These are phyloP conservation scores for Aspergillus hortae DNA, from an alignment of 2,329 filamentous ascomycete genomes.

Conservation along the genomic window DNA sequence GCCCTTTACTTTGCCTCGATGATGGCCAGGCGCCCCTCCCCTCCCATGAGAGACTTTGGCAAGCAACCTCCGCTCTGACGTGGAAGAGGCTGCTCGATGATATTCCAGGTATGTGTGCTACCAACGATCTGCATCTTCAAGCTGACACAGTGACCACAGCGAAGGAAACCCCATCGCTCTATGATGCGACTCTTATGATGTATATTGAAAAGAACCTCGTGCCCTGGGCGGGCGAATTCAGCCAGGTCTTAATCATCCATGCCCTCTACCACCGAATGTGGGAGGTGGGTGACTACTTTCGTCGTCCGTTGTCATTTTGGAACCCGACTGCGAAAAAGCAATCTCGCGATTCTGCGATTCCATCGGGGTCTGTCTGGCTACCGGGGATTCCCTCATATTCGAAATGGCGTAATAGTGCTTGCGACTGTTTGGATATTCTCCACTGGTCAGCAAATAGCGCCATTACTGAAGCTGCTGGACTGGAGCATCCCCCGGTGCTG, in stretches of 20 bases:
- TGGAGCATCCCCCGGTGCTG: conserved; percentile 54
- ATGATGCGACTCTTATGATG: conserved; percentile 42
- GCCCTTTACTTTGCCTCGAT: conserved; percentile 35
- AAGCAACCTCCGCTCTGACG: conserved; percentile 28
- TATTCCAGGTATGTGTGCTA: conserved; percentile 16
- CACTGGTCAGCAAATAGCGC: conserved; percentile 57
- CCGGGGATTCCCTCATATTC: conserved; percentile 47
- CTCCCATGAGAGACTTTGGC: conserved; percentile 41
- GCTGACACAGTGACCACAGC: conserved; percentile 3
- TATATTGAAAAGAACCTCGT: conserved; percentile 50
- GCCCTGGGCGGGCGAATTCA: conserved; percentile 46
- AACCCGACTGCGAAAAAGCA: conserved; percentile 42
- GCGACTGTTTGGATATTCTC: conserved; percentile 51
- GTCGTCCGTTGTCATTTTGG: conserved; percentile 45
- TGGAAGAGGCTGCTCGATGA: conserved; percentile 31
- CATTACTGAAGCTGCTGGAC: conserved; percentile 47
- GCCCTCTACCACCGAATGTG: conserved; percentile 50
- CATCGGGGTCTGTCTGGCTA: conserved; percentile 42
- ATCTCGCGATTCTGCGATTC: conserved; percentile 31
- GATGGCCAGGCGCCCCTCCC: conserved; percentile 40
- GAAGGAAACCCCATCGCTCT: conserved; percentile 34
- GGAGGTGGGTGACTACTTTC: conserved; percentile 47
- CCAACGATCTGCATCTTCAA: background rate
- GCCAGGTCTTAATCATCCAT: conserved; percentile 48
- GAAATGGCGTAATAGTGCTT: conserved; percentile 44